Base-by-base conservation (phyloP, 2,329 filamentous ascomycete genomes). In the Exophiala spinifera region DNA sequence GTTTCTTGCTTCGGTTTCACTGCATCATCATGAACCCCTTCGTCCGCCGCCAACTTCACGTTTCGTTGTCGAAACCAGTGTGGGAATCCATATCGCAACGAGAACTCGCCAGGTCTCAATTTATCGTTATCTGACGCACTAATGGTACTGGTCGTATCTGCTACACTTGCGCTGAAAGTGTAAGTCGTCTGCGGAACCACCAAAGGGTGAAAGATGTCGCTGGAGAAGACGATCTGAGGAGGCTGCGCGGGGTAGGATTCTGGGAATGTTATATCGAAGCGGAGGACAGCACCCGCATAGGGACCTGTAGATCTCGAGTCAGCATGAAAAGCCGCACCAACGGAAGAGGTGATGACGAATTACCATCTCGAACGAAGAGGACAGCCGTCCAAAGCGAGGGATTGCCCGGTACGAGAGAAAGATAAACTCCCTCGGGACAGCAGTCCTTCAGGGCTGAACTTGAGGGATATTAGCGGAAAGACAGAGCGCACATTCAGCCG, bases 181-280 rank as follows among this genome's bases (percentile, higher is more conserved):
- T 96, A 95, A 3, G 90, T 96, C n/a, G 91, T 96, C 58, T 95
- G 79, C 34, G 94, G 91, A 6, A 91, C 91, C 62, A 97, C 86
- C 39, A 99, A 79, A 15, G 92, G 92, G 69, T 99, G 92, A 70
- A 97, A 99, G 63, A 97, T 87, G 69, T 97, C 92, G 63, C 89
- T 95, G 43, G 84, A 82, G 71, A 99, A 96, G 51, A 87, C 92
- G 61, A 99, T 83, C 15, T 91, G 78, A 8, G 94, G 94, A 47
- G 92, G 89, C 17, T 89, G 74, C 48, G 79, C 74, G 11, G 92
- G 92, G 69, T 95, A 96, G 36, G 81, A 79, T 57, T 87, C 52
- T 33, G 91, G 89, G 65, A 97, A 97, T 20, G 86, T 86, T 61
- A 97, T 87, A 63, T 94, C 86, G 72, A 97, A 95, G 65, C 91